A percentile compares a stretch with the other conserved stretches of the same genome.
Conservation (phyloP, 2,329 filamentous ascomycete species). For the Hypoxylon sp. region DNA sequence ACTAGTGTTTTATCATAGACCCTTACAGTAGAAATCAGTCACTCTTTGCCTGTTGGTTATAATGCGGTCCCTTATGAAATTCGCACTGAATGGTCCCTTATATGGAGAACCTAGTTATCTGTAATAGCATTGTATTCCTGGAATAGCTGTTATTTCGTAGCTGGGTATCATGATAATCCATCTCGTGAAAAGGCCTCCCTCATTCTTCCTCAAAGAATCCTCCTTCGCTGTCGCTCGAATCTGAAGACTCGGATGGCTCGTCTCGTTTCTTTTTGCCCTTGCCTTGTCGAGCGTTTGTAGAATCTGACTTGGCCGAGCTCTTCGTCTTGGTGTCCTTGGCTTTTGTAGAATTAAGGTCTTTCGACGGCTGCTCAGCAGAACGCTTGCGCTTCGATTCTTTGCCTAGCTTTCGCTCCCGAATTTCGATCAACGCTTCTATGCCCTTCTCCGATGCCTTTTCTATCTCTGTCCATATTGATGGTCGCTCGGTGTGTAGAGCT, state of each 20-base stretch:
- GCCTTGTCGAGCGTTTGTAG: slow-evolving; percentile 32
- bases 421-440: slow-evolving; percentile 46
- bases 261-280: slow-evolving; percentile 56
- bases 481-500: slow-evolving; percentile 63
- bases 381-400: slow-evolving; percentile 31
- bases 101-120: not conserved
- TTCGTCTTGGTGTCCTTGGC: slow-evolving; percentile 35
- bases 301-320: slow-evolving; percentile 27
- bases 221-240: slow-evolving; percentile 65
- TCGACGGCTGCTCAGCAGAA: slow-evolving; percentile 28
- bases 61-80: not conserved
- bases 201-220: slow-evolving; percentile 69
- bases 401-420: slow-evolving; percentile 51
- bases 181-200: slow-evolving; percentile 18
- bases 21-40: not conserved
- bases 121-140: slow-evolving; percentile 7
- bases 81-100: not conserved
- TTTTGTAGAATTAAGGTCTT: slow-evolving; percentile 32
- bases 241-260: slow-evolving; percentile 54
- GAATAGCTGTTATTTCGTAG: slow-evolving; percentile 14
- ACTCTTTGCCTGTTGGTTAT: not conserved
- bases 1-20: not conserved
- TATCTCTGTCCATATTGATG: slow-evolving; percentile 77
- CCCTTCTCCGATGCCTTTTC: slow-evolving; percentile 70
- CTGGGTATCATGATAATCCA: slow-evolving; percentile 47